phyloP scores from a whole-genome alignment of 208 protist species.

The Trypanosoma cruzi region DNA sequence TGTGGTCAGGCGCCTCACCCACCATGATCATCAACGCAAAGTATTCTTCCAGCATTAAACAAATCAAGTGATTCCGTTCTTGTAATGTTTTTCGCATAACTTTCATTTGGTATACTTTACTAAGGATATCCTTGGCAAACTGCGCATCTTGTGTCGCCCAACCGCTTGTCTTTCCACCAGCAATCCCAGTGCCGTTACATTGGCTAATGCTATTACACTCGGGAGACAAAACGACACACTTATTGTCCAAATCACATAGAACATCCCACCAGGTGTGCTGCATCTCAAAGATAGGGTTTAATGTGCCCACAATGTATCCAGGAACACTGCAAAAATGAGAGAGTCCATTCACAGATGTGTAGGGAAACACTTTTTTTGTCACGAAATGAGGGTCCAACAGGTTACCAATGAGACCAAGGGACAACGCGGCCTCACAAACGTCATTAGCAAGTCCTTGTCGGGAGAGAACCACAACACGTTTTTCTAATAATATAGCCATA shows the following conservation, averaged over 20 bases:
- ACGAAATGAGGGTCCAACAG: constrained; percentile 65
- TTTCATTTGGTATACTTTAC: constrained; percentile 40
- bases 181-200: background rate
- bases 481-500: constrained; percentile 59
- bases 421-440: constrained; percentile 69
- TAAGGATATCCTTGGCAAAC: constrained; percentile 45
- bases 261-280: constrained; percentile 70
- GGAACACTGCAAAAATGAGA: constrained; percentile 62
- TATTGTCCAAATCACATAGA: constrained; percentile 69
- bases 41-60: constrained; percentile 58
- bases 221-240: constrained; percentile 28
- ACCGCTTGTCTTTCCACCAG: background rate
- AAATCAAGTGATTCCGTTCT: constrained; percentile 50
- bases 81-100: constrained; percentile 39
- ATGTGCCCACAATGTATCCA: constrained; percentile 77
- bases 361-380: constrained; percentile 78
- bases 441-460: constrained; percentile 58
- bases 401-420: constrained; percentile 67
- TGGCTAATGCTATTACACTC: constrained; percentile 1
- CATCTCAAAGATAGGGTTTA: constrained; percentile 85
- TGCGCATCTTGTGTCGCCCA: constrained; percentile 28
- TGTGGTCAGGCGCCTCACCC: constrained; percentile 17
- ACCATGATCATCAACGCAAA: constrained; percentile 44
- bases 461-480: constrained; percentile 78
- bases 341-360: constrained; percentile 67